phyloP scores from a whole-genome alignment of 352 stramenopile species.

The Thalassiosira hispida region DNA sequence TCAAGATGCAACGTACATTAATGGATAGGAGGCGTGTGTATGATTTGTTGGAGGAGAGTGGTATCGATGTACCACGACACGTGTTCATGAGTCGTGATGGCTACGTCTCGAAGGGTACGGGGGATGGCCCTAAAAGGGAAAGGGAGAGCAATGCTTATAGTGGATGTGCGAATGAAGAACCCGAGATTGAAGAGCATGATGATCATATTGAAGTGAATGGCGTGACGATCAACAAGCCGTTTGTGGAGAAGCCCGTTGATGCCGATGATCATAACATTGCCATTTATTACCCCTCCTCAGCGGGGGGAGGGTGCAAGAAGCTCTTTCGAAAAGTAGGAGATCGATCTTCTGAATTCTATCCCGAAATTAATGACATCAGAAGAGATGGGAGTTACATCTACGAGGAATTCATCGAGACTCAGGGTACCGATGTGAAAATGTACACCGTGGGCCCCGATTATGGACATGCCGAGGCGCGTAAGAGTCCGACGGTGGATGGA shows the following conservation, averaged over 20 bases:
- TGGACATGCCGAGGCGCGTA: slow-evolving; percentile 98
- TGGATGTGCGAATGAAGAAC: slow-evolving; percentile 30
- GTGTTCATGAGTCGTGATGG: slow-evolving; percentile 94
- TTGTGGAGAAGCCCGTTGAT: slow-evolving; percentile 99
- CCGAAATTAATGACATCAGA: slow-evolving; percentile 95
- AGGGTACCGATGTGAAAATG: slow-evolving; percentile 99
- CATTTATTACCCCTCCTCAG: slow-evolving; percentile 98
- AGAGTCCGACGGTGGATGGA: slow-evolving; percentile 98
- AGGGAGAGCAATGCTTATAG: not conserved
- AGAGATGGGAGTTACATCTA: slow-evolving; percentile 88
- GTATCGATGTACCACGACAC: slow-evolving; percentile 96
- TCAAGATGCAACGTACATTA: slow-evolving; percentile 95
- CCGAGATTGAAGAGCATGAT: slow-evolving; percentile 85
- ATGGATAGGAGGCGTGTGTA: slow-evolving; percentile 97
- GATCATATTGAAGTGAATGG: slow-evolving; percentile 93
- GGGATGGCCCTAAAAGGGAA: slow-evolving; percentile 8
- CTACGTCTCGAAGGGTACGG: slow-evolving; percentile 75
- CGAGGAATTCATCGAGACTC: slow-evolving; percentile 96
- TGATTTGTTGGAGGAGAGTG: slow-evolving; percentile 91
- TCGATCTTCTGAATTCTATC: slow-evolving; percentile 93
- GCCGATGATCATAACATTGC: slow-evolving; percentile 99
- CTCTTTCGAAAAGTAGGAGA: slow-evolving; percentile 98
- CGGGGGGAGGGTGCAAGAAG: slow-evolving; percentile 97
- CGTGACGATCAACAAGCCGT: slow-evolving; percentile 97
- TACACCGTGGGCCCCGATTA: slow-evolving; percentile 98